Evolutionary conservation across 768 basidiomycete species (phyloP).

Genomic region (Dictyophora rubrovolvata): DNA sequence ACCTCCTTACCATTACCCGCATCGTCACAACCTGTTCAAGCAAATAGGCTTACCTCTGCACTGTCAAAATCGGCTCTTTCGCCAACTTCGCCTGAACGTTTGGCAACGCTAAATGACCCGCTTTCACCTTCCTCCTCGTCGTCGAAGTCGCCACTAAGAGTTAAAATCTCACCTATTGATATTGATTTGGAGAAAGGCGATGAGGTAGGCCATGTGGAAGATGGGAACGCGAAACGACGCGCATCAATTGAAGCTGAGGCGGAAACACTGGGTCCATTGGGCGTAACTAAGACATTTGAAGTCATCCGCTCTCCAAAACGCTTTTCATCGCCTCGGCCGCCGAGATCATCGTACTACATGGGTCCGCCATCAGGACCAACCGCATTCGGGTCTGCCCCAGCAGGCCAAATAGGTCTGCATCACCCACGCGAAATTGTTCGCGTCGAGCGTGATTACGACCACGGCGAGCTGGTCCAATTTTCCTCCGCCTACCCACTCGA

Average conservation of each 20-base stretch:
- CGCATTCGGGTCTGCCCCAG: conserved; percentile 70
- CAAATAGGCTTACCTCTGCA: background rate
- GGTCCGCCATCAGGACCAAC: conserved; percentile 69
- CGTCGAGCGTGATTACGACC: conserved; percentile 85
- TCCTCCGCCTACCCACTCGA: conserved; percentile 83
- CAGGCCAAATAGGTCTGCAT: conserved; percentile 81
- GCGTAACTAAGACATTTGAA: conserved; percentile 9
- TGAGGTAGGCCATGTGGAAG: background rate
- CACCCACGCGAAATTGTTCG: conserved; percentile 88
- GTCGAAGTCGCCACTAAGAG: background rate
- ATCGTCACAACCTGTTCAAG: background rate
- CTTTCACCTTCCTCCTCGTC: background rate
- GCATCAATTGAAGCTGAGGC: background rate
- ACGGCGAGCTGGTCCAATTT: conserved; percentile 88
- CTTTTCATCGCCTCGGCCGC: conserved; percentile 35
- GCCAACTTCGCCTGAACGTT: background rate
- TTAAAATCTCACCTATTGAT: background rate
- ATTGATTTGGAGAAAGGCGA: background rate
- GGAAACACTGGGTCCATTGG: background rate
- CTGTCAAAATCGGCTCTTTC: background rate
- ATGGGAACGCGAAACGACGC: background rate
- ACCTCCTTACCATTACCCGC: background rate
- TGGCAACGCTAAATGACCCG: too few relatives aligned
- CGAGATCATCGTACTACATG: conserved; percentile 76
- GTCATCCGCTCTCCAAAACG: conserved; percentile 6